Evolutionary conservation across 805 yeast genomes (phyloP), one percentile per base, ranked within the genome.

Genomic region (Saccharomycopsis javanensis): DNA sequence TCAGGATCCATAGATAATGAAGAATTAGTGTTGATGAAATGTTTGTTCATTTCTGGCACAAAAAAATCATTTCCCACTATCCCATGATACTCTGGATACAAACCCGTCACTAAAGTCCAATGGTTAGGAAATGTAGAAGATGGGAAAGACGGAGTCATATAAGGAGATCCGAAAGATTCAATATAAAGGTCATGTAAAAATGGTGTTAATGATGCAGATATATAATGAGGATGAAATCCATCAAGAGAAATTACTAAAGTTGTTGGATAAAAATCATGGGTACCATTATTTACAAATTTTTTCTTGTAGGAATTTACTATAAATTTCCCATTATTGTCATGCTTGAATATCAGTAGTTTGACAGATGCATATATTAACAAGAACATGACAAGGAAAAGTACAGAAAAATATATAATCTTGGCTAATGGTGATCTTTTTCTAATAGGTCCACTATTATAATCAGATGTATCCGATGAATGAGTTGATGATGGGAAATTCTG

Each of bases 151-250:
- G 97, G 96, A 7, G 72, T 71, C 92, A 92, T 88, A 65, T 79
- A 89, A 1, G 97, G 97, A 3, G 89, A 81, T 15, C 83, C 85
- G 54, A 73, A 78, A 4, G 74, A 77, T 27, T 79, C 69, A 3
- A 74, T 62, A 61, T 82, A 70, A 67, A 91, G 68, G 8, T 74
- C 69, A 65, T 86, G 83, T 67, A 91, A 66, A 37, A 80, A 73
- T 0, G 98, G 98, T 0, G 97, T 91, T 31, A 76, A 65, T 18
- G 74, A 71, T 5, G 77, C 64, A 2, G 84, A 81, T 11, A 91
- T 79, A 67, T 89, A 86, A 65, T 88, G 92, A 2, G 97, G 97
- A 66, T 91, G 96, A 68, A 91, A 86, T 8, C 96, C 97, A 68
- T 88, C 96, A 30, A 92, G 69, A 0, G 96, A 88, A 1, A 91